Conservation (phyloP, 345 rosid species). For the Balakata baccata region DNA sequence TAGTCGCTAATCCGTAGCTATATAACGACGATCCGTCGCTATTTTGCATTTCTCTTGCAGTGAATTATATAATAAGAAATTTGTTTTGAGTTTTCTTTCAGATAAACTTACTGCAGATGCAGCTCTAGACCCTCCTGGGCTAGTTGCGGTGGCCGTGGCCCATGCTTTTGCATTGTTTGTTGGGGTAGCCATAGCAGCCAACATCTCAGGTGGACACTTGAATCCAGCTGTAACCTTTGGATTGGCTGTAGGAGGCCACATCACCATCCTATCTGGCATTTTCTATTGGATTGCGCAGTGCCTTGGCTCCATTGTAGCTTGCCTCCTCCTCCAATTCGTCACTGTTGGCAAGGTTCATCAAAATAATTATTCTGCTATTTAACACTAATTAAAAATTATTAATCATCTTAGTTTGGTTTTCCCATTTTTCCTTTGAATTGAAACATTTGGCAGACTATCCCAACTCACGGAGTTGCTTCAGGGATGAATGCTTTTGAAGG, state of each 20-base stretch:
- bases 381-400: no score
- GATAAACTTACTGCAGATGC: slow-evolving; percentile 69
- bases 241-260: slow-evolving; percentile 79
- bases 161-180: slow-evolving; percentile 81
- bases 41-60: no score
- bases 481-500: slow-evolving; percentile 59
- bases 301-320: slow-evolving; percentile 78
- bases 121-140: slow-evolving; percentile 69
- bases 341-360: slow-evolving; percentile 46
- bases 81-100: not conserved
- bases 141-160: slow-evolving; percentile 80
- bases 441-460: slow-evolving; percentile 55
- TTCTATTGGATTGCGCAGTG: slow-evolving; percentile 87
- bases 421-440: no score
- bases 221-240: slow-evolving; percentile 92
- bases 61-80: no score
- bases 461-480: slow-evolving; percentile 68
- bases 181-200: slow-evolving; percentile 73
- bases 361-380: not conserved
- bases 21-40: no score
- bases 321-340: slow-evolving; percentile 69
- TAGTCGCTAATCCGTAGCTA: no score
- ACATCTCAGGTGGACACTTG: slow-evolving; percentile 86
- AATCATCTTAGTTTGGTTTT: no score
- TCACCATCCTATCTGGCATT: slow-evolving; percentile 67